A percentile compares a stretch with the other conserved stretches of the same genome.
Evolutionary conservation across 306 rosid genomes (phyloP).

Genomic region (Vicia villosa): DNA sequence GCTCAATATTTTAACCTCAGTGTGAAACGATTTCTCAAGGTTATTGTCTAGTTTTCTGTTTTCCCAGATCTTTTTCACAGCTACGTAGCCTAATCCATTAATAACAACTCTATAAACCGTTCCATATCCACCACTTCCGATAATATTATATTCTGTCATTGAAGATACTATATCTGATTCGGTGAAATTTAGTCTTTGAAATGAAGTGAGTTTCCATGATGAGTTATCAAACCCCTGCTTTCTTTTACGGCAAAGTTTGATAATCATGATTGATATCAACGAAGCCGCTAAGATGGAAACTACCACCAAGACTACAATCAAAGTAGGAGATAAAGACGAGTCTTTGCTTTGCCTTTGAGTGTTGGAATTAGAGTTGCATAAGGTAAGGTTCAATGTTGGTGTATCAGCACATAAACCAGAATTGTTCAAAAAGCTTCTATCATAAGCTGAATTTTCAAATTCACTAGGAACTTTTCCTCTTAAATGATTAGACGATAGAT

Average conservation of each 20-base stretch:
- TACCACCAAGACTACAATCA: slow-evolving; percentile 43
- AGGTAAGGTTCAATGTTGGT: slow-evolving; percentile 32
- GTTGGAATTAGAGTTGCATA: slow-evolving; percentile 44
- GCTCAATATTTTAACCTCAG: slow-evolving; percentile 73
- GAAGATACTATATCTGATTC: slow-evolving; percentile 56
- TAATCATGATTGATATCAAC: slow-evolving; percentile 24
- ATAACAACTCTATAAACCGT: slow-evolving; percentile 64
- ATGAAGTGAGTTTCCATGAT: slow-evolving; percentile 67
- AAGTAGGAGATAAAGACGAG: slow-evolving; percentile 48
- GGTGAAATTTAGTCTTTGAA: slow-evolving; percentile 69
- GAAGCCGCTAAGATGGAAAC: slow-evolving; percentile 29
- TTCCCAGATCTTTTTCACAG: slow-evolving; percentile 68
- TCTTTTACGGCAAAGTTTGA: slow-evolving; percentile 40
- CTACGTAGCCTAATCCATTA: slow-evolving; percentile 52
- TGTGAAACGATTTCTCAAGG: slow-evolving; percentile 68
- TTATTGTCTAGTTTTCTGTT: slow-evolving; percentile 53
- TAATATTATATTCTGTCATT: slow-evolving; percentile 48
- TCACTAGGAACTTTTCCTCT: slow-evolving; percentile 56
- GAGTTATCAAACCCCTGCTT: slow-evolving; percentile 38
- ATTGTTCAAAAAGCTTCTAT: slow-evolving; percentile 68
- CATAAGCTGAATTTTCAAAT: slow-evolving; percentile 45
- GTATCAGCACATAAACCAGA: slow-evolving; percentile 61
- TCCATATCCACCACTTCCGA: slow-evolving; percentile 86
- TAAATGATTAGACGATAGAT: slow-evolving; percentile 55
- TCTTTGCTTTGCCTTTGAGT: slow-evolving; percentile 37